Evolutionary conservation across 352 stramenopile genomes (phyloP).

Genomic region (Phytopythium vexans): DNA sequence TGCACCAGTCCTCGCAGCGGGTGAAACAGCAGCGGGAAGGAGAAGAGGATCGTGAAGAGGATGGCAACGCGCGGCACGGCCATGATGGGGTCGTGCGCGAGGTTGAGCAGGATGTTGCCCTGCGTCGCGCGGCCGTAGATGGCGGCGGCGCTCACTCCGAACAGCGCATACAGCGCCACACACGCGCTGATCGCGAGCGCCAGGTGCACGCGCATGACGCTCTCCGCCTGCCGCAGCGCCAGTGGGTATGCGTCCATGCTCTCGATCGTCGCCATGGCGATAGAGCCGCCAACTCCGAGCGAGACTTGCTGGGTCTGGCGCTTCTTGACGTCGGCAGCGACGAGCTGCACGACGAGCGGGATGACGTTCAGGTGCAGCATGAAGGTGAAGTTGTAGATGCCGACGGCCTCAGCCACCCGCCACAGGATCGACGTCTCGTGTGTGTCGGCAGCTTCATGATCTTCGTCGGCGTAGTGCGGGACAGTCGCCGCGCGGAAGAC

Average conservation of each 20-base stretch:
- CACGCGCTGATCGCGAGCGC: constrained; percentile 41
- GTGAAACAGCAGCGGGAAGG: constrained; percentile 74
- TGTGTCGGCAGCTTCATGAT: not conserved
- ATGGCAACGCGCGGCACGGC: constrained; percentile 57
- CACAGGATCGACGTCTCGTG: constrained; percentile 25
- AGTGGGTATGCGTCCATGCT: constrained; percentile 13
- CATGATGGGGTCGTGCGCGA: constrained; percentile 73
- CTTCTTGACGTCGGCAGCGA: constrained; percentile 20
- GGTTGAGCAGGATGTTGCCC: constrained; percentile 78
- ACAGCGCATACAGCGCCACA: constrained; percentile 56
- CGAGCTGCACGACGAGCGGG: constrained; percentile 57
- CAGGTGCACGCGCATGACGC: constrained; percentile 44
- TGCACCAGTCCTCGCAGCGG: constrained; percentile 62
- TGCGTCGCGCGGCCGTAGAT: constrained; percentile 62
- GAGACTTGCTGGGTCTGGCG: constrained; percentile 2
- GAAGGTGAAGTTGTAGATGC: constrained; percentile 86
- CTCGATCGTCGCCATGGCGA: constrained; percentile 7
- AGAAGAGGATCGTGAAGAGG: constrained; percentile 70
- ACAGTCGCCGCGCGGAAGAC: constrained; percentile 36
- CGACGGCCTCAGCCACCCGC: constrained; percentile 53
- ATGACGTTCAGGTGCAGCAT: constrained; percentile 83
- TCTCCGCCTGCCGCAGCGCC: constrained; percentile 16
- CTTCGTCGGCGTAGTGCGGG: not conserved
- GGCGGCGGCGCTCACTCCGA: constrained; percentile 50
- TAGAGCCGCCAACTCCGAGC: too few species aligned